A percentile compares a stretch with the other conserved stretches of the same genome.
phyloP scores from a whole-genome alignment of 805 yeast species.

The Candida xyloterini region DNA sequence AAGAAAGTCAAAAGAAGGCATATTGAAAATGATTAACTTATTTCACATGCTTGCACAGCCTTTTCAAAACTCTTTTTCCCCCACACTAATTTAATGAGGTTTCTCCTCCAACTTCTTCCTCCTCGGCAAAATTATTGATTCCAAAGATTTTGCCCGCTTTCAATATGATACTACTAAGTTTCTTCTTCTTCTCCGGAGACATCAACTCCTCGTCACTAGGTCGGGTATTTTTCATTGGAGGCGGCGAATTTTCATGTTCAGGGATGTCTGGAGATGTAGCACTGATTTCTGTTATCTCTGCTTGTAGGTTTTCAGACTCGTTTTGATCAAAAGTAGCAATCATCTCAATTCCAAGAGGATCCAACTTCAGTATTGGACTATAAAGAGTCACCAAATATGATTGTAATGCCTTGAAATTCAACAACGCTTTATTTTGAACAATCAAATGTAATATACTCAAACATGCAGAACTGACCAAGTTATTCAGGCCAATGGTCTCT shows the following conservation, averaged over 20 bases:
- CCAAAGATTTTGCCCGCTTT: constrained; percentile 21
- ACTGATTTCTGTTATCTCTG: constrained; percentile 20
- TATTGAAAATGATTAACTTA: neutral
- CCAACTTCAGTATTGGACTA: constrained; percentile 11
- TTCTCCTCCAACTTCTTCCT: constrained; percentile 6
- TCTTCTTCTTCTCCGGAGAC: constrained; percentile 23
- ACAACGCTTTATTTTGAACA: constrained; percentile 17
- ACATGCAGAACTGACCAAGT: constrained; percentile 71
- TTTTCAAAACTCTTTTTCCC: constrained; percentile 1
- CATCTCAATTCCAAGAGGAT: constrained; percentile 24
- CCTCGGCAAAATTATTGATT: constrained; percentile 9
- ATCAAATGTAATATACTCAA: constrained; percentile 48
- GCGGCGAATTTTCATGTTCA: constrained; percentile 4
- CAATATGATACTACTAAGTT: constrained; percentile 17
- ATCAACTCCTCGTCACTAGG: constrained; percentile 9
- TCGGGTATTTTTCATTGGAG: constrained; percentile 12
- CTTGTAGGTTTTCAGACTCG: constrained; percentile 1
- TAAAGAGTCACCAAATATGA: constrained; percentile 23
- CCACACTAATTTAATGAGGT: constrained; percentile 5
- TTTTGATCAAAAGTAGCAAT: constrained; percentile 2
- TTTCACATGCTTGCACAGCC: constrained; percentile 8
- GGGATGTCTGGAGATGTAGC: constrained; percentile 21
- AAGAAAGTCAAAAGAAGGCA: constrained; percentile 8
- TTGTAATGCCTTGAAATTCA: constrained; percentile 22
- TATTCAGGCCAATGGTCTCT: constrained; percentile 49